phyloP scores from a whole-genome alignment of 495 filamentous ascomycete species.

The Filosporella fistucella region DNA sequence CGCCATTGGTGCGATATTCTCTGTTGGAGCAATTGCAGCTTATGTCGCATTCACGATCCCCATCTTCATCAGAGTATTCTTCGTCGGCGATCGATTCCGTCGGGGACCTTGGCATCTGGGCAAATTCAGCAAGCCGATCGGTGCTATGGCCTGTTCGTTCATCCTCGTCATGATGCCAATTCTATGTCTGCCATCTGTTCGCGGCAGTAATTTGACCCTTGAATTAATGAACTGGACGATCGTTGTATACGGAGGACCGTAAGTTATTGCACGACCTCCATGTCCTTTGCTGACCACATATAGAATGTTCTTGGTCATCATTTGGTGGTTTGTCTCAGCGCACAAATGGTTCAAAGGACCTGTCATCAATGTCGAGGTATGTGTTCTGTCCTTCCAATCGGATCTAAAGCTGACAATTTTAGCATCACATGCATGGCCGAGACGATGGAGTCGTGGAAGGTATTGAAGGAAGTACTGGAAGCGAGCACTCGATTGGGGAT shows the following conservation, averaged over 20 bases:
- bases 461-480: constrained; percentile 8
- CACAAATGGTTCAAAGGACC: constrained; percentile 72
- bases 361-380: constrained; percentile 56
- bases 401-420: constrained; percentile 3
- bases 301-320: constrained; percentile 50
- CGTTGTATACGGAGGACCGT: constrained; percentile 66
- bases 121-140: constrained; percentile 55
- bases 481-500: background rate
- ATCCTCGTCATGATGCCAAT: constrained; percentile 72
- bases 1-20: constrained; percentile 72
- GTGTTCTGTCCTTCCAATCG: background rate
- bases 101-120: constrained; percentile 74
- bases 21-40: constrained; percentile 69
- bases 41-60: constrained; percentile 73
- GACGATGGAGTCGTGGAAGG: constrained; percentile 6
- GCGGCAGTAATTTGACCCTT: constrained; percentile 49
- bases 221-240: constrained; percentile 73
- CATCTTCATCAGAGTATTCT: constrained; percentile 70
- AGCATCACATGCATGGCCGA: constrained; percentile 21
- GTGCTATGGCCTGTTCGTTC: constrained; percentile 55
- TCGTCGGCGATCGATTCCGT: constrained; percentile 66
- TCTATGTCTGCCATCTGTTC: constrained; percentile 61
- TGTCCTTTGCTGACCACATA: constrained; percentile 18
- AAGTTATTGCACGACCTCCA: constrained; percentile 18
- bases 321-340: constrained; percentile 70